Percentiles rank a stretch among this genome's conserved stretches.
Conservation (phyloP, 306 rosid species). For the Lathyrus aphaca region DNA sequence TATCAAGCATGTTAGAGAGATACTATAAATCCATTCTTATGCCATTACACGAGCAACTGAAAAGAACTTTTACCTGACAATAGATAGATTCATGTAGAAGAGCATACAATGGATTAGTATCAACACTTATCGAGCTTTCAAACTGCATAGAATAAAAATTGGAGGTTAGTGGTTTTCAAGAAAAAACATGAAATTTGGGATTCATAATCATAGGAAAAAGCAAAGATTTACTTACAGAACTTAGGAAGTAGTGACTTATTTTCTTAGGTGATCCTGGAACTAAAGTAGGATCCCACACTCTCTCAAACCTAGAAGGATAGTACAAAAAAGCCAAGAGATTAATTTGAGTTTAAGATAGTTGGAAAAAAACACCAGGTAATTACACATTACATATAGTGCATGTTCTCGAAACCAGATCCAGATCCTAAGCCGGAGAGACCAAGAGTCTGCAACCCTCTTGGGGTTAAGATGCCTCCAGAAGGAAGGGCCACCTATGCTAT, state of each 20-base stretch:
- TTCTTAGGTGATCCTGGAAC: conserved; percentile 74
- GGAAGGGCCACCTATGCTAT: conserved; percentile 79
- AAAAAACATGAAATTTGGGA: conserved; percentile 33
- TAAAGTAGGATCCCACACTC: conserved; percentile 88
- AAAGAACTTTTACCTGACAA: conserved; percentile 69
- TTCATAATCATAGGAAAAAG: conserved; percentile 35
- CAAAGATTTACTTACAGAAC: conserved; percentile 59
- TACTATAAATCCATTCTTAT: not conserved
- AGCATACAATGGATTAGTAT: conserved; percentile 85
- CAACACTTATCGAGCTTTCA: conserved; percentile 60
- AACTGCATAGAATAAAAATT: conserved; percentile 56
- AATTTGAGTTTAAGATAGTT: conserved; percentile 15
- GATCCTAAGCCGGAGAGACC: conserved; percentile 84
- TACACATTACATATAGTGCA: conserved; percentile 79
- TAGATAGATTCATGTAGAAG: conserved; percentile 81
- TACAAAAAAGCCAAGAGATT: conserved; percentile 23
- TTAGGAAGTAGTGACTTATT: conserved; percentile 77
- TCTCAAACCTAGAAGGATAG: conserved; percentile 73
- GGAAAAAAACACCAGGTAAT: conserved; percentile 1
- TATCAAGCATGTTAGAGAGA: conserved; percentile 21
- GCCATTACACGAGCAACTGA: not conserved
- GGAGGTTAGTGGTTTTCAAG: conserved; percentile 35
- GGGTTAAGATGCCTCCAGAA: conserved; percentile 86
- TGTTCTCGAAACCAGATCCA: conserved; percentile 83
- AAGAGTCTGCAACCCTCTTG: conserved; percentile 85